phyloP scores from a whole-genome alignment of 768 basidiomycete species.

The Strobilomyces dryophilus region DNA sequence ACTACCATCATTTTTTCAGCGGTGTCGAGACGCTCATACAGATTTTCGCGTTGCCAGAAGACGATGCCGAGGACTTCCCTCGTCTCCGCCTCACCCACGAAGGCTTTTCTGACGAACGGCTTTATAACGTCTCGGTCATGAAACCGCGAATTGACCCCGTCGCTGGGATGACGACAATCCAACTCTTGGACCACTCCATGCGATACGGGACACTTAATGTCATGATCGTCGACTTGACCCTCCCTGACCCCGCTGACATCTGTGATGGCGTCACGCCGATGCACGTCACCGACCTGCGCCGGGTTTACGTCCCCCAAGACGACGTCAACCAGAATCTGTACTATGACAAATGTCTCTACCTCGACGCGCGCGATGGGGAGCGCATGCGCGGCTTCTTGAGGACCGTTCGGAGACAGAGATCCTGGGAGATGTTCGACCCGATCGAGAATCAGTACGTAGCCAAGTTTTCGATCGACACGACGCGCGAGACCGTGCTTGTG shows the following conservation, averaged over 20 bases:
- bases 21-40: neutral
- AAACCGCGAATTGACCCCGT: neutral
- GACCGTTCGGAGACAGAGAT: neutral
- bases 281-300: neutral
- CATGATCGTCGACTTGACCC: neutral
- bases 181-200: neutral
- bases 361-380: neutral
- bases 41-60: neutral
- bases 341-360: neutral
- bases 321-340: neutral
- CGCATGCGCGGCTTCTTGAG: neutral
- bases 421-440: neutral
- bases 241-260: neutral
- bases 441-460: neutral
- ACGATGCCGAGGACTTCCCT: neutral
- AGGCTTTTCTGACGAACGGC: accelerated
- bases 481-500: neutral
- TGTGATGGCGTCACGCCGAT: neutral
- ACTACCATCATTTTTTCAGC: neutral
- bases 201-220: neutral
- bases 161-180: neutral
- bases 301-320: neutral
- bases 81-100: neutral
- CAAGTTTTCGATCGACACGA: neutral
- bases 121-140: neutral